Evolutionary conservation across 352 stramenopile species (phyloP).

Genomic region (Phytophthora lateralis): DNA sequence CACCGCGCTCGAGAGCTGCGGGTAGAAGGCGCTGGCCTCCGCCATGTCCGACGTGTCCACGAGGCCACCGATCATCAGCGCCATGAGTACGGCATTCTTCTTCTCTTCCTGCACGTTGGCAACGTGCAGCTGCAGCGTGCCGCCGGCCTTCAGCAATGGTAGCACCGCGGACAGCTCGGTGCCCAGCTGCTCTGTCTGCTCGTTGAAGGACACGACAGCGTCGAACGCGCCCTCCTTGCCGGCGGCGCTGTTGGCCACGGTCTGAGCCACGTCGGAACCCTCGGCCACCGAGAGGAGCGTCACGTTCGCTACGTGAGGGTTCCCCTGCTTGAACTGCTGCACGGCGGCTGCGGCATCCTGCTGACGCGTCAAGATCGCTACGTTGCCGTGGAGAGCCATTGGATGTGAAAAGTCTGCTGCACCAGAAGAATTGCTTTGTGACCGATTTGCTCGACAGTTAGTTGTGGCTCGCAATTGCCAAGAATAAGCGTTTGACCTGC

Average conservation of each 20-base stretch:
- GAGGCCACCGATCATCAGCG: conserved; percentile 80
- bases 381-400: conserved; percentile 55
- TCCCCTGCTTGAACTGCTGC: conserved; percentile 48
- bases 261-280: conserved; percentile 47
- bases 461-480: not conserved
- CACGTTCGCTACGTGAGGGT: conserved; percentile 52
- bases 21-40: conserved; percentile 47
- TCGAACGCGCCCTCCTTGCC: conserved; percentile 46
- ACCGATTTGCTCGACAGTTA: conserved; percentile 6
- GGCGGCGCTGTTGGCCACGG: conserved; percentile 38
- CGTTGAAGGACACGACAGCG: conserved; percentile 62
- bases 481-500: not conserved
- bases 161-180: conserved; percentile 49
- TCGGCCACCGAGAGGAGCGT: conserved; percentile 45
- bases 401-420: conserved; percentile 8
- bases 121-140: conserved; percentile 61
- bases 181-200: conserved; percentile 48
- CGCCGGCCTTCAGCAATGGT: conserved; percentile 59
- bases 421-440: conserved; percentile 36
- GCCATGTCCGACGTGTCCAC: conserved; percentile 56
- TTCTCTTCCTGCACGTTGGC: conserved; percentile 59
- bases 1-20: conserved; percentile 42
- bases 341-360: conserved; percentile 42
- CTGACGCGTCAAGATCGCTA: conserved; percentile 63
- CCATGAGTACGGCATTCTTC: conserved; percentile 78